Evolutionary conservation across 768 basidiomycete species (phyloP).

Genomic region (Tricholoma furcatifolium): DNA sequence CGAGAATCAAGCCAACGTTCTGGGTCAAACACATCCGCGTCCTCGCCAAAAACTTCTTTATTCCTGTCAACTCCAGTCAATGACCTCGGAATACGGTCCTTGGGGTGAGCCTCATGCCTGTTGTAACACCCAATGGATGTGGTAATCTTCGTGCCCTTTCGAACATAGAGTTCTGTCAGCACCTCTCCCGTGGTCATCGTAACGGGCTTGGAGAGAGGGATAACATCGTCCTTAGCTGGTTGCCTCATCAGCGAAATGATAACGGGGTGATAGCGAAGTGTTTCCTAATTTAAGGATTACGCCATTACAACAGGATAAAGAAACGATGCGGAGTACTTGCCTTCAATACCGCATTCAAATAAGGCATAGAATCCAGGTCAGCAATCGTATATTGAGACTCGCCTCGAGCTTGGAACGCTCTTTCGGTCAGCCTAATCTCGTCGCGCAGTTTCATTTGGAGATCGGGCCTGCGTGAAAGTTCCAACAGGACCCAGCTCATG

Average conservation of each 20-base stretch:
- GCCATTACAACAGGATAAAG: not conserved
- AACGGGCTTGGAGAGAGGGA: conserved; percentile 57
- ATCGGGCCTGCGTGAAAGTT: conserved; percentile 56
- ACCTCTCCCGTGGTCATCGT: conserved; percentile 41
- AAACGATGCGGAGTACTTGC: conserved; percentile 19
- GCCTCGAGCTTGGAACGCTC: conserved; percentile 32
- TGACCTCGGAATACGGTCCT: too few relatives aligned
- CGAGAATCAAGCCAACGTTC: conserved; percentile 46
- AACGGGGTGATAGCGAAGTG: conserved; percentile 41
- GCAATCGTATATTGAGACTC: conserved; percentile 35
- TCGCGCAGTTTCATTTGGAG: conserved; percentile 59
- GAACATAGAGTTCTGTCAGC: conserved; percentile 45
- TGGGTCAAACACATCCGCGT: conserved; percentile 45
- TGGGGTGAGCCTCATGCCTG: conserved; percentile 28
- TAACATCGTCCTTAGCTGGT: conserved; percentile 49
- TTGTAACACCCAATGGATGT: conserved; percentile 54
- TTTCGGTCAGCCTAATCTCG: conserved; percentile 49
- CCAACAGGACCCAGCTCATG: conserved; percentile 59
- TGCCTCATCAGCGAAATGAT: conserved; percentile 32
- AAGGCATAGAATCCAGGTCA: conserved; percentile 52
- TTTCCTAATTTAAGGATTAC: conserved; percentile 32
- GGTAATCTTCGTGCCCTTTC: conserved; percentile 47
- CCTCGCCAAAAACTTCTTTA: conserved; percentile 43
- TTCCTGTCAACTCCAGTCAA: conserved; percentile 25
- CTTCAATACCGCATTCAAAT: conserved; percentile 41